These are phyloP conservation scores for Talaromyces albobiverticillius DNA, from an alignment of 2,329 filamentous ascomycete species.

Conservation along the genomic window DNA sequence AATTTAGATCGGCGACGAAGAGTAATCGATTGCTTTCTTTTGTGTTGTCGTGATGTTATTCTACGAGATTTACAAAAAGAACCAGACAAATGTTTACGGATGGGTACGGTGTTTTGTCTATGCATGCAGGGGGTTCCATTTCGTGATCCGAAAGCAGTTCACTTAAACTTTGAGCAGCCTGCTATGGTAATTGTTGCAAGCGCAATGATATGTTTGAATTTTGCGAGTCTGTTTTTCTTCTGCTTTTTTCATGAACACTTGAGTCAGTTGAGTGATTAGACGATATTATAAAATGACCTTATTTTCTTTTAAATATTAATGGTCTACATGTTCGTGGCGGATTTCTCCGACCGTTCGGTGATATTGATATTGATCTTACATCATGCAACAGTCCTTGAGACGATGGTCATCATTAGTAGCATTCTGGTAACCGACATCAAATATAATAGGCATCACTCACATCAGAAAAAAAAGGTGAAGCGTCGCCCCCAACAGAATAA, in stretches of 20 bases:
- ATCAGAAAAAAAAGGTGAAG: constrained; percentile 54
- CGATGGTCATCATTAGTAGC: constrained; percentile 12
- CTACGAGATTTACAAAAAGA: constrained; percentile 5
- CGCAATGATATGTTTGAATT: not conserved
- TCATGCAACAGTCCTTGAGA: not conserved
- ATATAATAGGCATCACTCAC: constrained; percentile 41
- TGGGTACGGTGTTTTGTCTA: not conserved
- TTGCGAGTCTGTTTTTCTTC: not conserved
- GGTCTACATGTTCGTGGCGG: not conserved
- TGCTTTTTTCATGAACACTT: not conserved
- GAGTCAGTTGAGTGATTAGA: not conserved
- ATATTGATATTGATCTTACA: too few species aligned
- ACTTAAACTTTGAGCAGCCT: not conserved
- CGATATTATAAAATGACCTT: too few species aligned
- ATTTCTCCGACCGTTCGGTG: too few species aligned
- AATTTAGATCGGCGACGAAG: constrained; percentile 61
- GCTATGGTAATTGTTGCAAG: constrained; percentile 3
- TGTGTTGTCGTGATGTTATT: constrained; percentile 14
- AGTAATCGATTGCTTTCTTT: constrained; percentile 33
- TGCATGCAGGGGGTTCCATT: not conserved
- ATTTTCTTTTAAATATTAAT: not conserved
- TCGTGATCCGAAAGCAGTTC: not conserved
- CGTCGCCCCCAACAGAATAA: constrained; percentile 82
- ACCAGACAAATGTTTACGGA: not conserved
- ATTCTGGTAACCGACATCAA: constrained; percentile 11